Conservation (phyloP, 2,329 filamentous ascomycete genomes). For the Fusarium armeniacum region DNA sequence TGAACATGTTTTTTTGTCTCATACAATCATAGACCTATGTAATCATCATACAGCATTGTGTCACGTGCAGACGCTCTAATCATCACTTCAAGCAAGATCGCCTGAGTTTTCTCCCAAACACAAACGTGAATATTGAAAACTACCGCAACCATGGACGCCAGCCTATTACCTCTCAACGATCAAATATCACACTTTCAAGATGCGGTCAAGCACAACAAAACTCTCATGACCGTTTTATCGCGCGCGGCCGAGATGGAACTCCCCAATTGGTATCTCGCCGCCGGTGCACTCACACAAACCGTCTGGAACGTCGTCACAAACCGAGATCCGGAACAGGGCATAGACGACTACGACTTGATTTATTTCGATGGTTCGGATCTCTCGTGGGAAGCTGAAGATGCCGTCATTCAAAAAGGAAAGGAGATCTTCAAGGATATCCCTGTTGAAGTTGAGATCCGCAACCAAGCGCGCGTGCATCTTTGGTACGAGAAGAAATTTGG, state of each 20-base stretch:
- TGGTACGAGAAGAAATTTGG: conserved; percentile 56
- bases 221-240: conserved; percentile 49
- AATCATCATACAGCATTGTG: not conserved
- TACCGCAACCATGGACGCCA: conserved; percentile 25
- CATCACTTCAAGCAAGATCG: too few species aligned
- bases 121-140: not conserved
- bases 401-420: conserved; percentile 51
- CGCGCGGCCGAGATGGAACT: conserved; percentile 48
- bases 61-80: conserved; percentile 9
- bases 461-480: conserved; percentile 57
- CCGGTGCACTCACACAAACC: conserved; percentile 55
- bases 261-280: conserved; percentile 56
- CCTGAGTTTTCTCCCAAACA: conserved; percentile 17
- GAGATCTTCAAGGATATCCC: conserved; percentile 51
- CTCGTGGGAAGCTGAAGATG: conserved; percentile 57
- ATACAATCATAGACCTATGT: not conserved
- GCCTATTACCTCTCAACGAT: conserved; percentile 47
- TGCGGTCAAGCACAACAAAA: conserved; percentile 49
- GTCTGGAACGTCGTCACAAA: conserved; percentile 55
- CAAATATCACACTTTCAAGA: conserved; percentile 47
- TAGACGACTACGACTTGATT: conserved; percentile 56
- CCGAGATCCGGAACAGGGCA: conserved; percentile 52
- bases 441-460: conserved; percentile 55
- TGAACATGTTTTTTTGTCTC: not conserved
- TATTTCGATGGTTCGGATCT: conserved; percentile 54